phyloP scores from a whole-genome alignment of 2,329 filamentous ascomycete species.

The Penicillium expansum region DNA sequence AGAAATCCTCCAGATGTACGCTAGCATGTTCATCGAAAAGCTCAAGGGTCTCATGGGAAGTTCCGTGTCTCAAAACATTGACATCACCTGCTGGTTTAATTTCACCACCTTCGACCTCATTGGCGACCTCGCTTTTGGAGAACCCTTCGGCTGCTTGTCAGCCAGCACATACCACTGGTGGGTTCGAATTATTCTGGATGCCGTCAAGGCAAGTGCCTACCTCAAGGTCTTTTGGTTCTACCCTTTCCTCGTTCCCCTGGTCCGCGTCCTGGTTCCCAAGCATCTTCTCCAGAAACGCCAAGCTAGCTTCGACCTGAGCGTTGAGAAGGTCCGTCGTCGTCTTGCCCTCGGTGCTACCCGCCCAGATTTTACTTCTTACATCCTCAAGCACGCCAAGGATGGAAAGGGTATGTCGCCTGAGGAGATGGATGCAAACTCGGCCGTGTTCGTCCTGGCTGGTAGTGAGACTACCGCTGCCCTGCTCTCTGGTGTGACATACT shows the following conservation, averaged over 20 bases:
- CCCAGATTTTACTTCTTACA: constrained; percentile 27
- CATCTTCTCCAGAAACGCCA: constrained; percentile 15
- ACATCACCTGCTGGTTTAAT: constrained; percentile 26
- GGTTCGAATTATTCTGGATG: constrained; percentile 29
- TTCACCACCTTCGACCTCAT: constrained; percentile 37
- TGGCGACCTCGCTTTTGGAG: constrained; percentile 35
- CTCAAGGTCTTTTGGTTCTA: constrained; percentile 23
- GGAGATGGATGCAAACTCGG: constrained; percentile 26
- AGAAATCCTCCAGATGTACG: constrained; percentile 31
- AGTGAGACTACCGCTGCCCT: constrained; percentile 28
- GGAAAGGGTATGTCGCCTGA: constrained; percentile 13
- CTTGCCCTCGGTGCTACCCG: constrained; percentile 14
- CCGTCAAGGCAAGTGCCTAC: constrained; percentile 24
- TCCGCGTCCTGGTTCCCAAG: constrained; percentile 18
- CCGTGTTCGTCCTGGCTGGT: constrained; percentile 25
- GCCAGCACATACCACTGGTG: constrained; percentile 30
- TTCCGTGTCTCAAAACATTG: constrained; percentile 3
- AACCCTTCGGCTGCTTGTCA: constrained; percentile 32
- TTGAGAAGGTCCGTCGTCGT: constrained; percentile 22
- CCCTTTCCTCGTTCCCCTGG: constrained; percentile 15
- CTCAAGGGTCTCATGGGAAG: constrained; percentile 9
- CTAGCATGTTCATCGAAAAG: constrained; percentile 27
- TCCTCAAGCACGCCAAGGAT: constrained; percentile 21
- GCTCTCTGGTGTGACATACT: constrained; percentile 24
- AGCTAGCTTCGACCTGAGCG: constrained; percentile 18